phyloP scores from a whole-genome alignment of 768 basidiomycete species.

The Lactarius vividus region DNA sequence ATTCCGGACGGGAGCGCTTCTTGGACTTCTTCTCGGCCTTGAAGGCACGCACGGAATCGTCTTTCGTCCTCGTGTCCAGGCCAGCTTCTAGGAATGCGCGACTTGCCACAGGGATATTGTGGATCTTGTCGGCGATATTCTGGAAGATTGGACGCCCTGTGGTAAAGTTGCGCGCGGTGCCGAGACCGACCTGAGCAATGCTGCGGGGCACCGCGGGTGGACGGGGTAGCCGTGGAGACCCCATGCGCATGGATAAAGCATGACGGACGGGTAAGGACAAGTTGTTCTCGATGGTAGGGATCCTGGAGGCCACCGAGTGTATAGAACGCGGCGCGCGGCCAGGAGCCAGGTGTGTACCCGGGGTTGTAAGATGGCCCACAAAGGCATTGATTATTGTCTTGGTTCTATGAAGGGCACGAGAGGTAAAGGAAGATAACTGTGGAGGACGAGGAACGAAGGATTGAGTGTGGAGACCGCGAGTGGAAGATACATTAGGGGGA shows the following conservation, averaged over 20 bases:
- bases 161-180: conserved; percentile 73
- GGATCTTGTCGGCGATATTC: conserved; percentile 64
- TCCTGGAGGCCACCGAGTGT: conserved; percentile 30
- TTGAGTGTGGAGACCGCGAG: conserved; percentile 47
- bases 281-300: conserved; percentile 47
- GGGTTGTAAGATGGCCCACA: conserved; percentile 55
- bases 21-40: conserved; percentile 30
- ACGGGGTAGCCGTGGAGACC: conserved; percentile 56
- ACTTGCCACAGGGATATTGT: conserved; percentile 67
- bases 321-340: conserved; percentile 34
- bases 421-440: conserved; percentile 35
- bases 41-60: conserved; percentile 38
- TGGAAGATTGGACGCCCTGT: conserved; percentile 74
- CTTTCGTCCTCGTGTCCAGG: conserved; percentile 55
- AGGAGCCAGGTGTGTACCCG: conserved; percentile 42
- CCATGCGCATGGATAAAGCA: conserved; percentile 47
- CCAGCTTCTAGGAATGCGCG: conserved; percentile 76
- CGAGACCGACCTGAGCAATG: conserved; percentile 69
- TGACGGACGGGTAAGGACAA: conserved; percentile 56
- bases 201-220: conserved; percentile 47
- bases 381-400: conserved; percentile 55
- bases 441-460: conserved; percentile 39
- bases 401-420: conserved; percentile 50
- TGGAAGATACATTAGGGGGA: conserved; percentile 29
- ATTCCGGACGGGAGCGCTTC: conserved; percentile 32